phyloP scores from a whole-genome alignment of 2,329 filamentous ascomycete species.

The Cyphellophora attinorum region DNA sequence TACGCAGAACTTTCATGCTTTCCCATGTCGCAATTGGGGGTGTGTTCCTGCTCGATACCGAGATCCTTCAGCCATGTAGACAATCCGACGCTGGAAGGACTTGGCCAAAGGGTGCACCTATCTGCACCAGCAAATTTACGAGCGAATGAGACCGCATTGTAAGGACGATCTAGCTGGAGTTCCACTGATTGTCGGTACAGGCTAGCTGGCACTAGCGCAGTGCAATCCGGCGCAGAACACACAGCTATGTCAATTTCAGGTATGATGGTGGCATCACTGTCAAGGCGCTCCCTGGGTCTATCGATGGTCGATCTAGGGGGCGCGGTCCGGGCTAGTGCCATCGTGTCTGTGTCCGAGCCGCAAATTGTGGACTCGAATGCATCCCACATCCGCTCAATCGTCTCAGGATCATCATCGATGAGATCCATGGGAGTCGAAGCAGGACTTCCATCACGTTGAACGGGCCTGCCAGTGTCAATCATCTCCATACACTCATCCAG shows the following conservation, averaged over 20 bases:
- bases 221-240: background rate
- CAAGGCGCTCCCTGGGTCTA: background rate
- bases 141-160: background rate
- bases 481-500: background rate
- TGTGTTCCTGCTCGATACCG: background rate
- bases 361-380: background rate
- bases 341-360: background rate
- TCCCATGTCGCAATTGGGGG: background rate
- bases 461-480: background rate
- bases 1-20: no score
- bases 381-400: background rate
- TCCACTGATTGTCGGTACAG: background rate
- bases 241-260: slow-evolving; percentile 1
- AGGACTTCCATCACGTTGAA: background rate
- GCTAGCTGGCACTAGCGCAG: slow-evolving; percentile 3
- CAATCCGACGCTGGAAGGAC: background rate
- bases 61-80: background rate
- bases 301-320: background rate
- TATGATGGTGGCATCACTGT: background rate
- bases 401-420: slow-evolving; percentile 1
- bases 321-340: background rate
- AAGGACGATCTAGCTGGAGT: background rate
- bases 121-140: background rate
- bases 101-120: background rate
- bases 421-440: background rate